A percentile compares a stretch with the other conserved stretches of the same genome.
phyloP scores from a whole-genome alignment of 305 asterid species.

The Solanum aculeatissimum region DNA sequence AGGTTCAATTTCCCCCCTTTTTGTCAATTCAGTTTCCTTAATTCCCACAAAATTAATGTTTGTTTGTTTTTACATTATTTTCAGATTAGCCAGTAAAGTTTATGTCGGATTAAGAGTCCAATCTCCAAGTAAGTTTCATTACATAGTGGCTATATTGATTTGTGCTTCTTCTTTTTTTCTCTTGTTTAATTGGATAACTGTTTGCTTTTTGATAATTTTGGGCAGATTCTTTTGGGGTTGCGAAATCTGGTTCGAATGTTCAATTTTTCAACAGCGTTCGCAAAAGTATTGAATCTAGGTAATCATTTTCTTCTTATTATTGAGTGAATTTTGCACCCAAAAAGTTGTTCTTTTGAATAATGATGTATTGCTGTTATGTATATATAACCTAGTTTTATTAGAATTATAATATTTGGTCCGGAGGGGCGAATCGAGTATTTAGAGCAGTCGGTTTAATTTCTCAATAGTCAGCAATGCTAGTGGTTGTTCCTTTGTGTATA shows the following conservation, averaged over 20 bases:
- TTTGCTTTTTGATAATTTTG: neutral
- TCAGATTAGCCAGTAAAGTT: constrained; percentile 55
- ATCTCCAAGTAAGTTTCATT: constrained; percentile 51
- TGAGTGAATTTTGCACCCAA: neutral
- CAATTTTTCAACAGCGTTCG: constrained; percentile 57
- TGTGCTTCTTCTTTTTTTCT: neutral
- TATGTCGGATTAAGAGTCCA: constrained; percentile 62
- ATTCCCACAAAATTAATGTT: neutral
- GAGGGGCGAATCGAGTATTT: neutral
- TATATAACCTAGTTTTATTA: neutral
- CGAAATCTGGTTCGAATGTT: constrained; percentile 42
- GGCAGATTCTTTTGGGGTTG: constrained; percentile 51
- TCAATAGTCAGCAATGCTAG: neutral
- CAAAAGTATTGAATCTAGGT: constrained; percentile 69
- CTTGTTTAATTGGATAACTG: neutral
- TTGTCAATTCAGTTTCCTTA: neutral
- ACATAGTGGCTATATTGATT: neutral
- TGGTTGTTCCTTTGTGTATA: neutral
- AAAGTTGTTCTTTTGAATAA: constrained; percentile 6
- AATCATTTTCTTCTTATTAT: neutral
- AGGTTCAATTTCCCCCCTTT: constrained; percentile 7
- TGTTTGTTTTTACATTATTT: neutral
- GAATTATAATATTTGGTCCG: neutral
- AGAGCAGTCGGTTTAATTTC: neutral
- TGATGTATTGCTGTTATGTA: neutral